phyloP scores from a whole-genome alignment of 345 rosid species.

The Syzygium oleosum region DNA sequence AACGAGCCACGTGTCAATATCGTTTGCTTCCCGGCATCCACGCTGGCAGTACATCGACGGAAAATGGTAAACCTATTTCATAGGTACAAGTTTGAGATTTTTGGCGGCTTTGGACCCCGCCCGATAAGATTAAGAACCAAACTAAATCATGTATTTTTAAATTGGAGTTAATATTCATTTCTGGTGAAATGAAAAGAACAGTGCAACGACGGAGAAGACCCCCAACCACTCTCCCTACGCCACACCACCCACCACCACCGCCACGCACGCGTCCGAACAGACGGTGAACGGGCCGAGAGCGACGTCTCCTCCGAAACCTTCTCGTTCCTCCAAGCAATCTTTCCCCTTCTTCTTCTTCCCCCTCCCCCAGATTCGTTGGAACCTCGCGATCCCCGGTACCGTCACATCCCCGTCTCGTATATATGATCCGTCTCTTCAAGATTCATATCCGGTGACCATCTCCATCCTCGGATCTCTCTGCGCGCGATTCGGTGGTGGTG shows the following conservation, averaged over 20 bases:
- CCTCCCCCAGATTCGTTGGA: slow-evolving; percentile 5
- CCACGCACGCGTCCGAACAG: not conserved
- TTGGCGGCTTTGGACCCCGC: no score
- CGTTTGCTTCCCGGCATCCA: no score
- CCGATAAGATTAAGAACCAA: no score
- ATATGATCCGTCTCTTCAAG: not conserved
- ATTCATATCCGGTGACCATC: not conserved
- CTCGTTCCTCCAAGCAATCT: slow-evolving; percentile 69
- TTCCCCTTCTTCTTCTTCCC: not conserved
- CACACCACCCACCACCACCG: not conserved
- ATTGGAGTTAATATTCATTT: no score
- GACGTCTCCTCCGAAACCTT: slow-evolving; percentile 47
- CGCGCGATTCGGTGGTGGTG: not conserved
- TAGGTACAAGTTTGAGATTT: no score
- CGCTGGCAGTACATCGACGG: no score
- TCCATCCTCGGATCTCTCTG: not conserved
- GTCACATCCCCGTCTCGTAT: not conserved
- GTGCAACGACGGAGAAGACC: not conserved
- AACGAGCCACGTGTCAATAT: no score
- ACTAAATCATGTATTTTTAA: no score
- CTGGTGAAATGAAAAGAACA: not conserved
- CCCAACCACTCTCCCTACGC: not conserved
- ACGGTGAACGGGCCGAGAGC: slow-evolving; percentile 35
- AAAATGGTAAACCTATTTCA: no score
- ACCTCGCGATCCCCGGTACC: not conserved